Conservation (phyloP, 139 green algal species). For the Chlorella sorokiniana region DNA sequence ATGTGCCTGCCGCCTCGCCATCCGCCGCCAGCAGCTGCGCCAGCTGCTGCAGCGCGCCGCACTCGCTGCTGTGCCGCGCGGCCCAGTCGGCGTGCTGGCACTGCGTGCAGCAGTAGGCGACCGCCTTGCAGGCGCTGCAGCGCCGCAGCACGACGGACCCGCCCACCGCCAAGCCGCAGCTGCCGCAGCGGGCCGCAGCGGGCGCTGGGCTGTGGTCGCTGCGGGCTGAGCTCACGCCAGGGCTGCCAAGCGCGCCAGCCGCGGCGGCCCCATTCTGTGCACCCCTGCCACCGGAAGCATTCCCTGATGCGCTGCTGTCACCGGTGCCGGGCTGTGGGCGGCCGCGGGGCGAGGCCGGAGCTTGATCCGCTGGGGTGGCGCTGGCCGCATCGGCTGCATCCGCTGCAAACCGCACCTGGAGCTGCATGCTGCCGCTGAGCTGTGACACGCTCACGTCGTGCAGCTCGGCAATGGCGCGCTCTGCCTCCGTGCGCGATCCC, state of each 20-base stretch:
- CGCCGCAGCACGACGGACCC: neutral
- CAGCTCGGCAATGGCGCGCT: neutral
- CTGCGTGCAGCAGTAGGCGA: constrained; percentile 13
- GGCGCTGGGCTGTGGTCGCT: neutral
- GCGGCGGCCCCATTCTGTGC: too few relatives aligned
- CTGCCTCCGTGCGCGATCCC: neutral
- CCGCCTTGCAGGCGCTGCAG: constrained; percentile 23
- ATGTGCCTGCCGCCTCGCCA: neutral
- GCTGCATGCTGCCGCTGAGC: neutral
- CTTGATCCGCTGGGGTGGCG: neutral
- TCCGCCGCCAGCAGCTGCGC: neutral
- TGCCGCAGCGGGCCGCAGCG: constrained; percentile 7
- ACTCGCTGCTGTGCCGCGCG: constrained; percentile 18
- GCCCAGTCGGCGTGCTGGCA: constrained; percentile 25
- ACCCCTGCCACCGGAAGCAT: neutral
- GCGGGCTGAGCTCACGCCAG: neutral
- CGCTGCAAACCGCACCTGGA: neutral
- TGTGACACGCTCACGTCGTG: neutral
- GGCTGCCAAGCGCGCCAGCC: neutral
- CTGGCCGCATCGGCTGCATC: neutral
- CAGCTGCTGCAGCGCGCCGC: neutral
- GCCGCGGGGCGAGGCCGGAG: neutral
- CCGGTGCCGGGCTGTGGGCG: neutral
- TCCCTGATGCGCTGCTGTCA: neutral
- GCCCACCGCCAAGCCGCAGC: neutral